These are phyloP conservation scores for Tolypocladium cylindrosporum DNA, from an alignment of 2,329 filamentous ascomycete genomes.

Conservation along the genomic window DNA sequence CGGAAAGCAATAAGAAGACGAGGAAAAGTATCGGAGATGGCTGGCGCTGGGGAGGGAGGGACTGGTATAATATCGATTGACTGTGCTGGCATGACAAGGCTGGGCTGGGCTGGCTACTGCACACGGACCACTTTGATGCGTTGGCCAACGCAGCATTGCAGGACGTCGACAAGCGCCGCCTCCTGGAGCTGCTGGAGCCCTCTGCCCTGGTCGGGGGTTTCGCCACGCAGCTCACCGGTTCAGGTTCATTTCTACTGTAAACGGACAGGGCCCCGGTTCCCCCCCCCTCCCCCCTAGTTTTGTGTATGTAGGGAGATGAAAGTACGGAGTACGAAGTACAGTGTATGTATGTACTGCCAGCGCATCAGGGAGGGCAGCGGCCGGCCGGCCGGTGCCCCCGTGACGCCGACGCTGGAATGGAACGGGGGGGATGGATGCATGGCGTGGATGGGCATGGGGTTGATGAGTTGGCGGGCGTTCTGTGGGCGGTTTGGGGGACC, in stretches of 20 bases:
- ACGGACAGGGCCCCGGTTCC: not conserved
- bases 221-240: not conserved
- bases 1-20: not conserved
- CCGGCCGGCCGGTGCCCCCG: not conserved
- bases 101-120: slow-evolving; percentile 13
- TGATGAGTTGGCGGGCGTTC: not conserved
- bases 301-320: not conserved
- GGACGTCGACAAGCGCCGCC: slow-evolving; percentile 4
- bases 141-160: slow-evolving; percentile 35
- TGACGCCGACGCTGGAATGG: not conserved
- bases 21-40: not conserved
- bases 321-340: no score
- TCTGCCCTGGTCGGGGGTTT: not conserved
- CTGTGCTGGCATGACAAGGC: slow-evolving; percentile 2
- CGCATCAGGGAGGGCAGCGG: slow-evolving; percentile 8
- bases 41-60: not conserved
- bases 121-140: slow-evolving; percentile 31
- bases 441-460: not conserved
- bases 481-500: not conserved
- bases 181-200: not conserved
- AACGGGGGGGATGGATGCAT: not conserved
- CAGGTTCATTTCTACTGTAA: not conserved
- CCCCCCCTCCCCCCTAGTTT: not conserved
- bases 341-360: slow-evolving; percentile 2
- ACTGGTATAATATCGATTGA: not conserved